These are phyloP conservation scores for Centaurea solstitialis DNA, from an alignment of 129 eudicot species.

Conservation along the genomic window DNA sequence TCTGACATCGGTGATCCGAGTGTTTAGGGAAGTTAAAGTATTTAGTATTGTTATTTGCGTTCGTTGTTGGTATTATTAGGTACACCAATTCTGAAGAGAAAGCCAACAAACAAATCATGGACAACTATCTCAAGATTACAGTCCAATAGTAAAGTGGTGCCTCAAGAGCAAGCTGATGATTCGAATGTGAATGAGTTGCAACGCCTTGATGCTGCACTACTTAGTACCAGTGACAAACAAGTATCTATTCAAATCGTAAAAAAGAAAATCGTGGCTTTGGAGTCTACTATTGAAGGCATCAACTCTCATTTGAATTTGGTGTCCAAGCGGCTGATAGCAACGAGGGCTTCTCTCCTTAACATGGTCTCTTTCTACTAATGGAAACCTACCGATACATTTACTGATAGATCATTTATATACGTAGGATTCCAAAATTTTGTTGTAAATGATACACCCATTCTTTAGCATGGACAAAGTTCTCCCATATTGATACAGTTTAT, in stretches of 20 bases:
- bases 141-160: slow-evolving; percentile 20
- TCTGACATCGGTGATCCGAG: slow-evolving; percentile 11
- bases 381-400: neutral
- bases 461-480: neutral
- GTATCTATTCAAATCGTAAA: neutral
- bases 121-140: slow-evolving; percentile 20
- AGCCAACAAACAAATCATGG: slow-evolving; percentile 1
- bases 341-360: slow-evolving; percentile 40
- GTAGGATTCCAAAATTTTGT: neutral
- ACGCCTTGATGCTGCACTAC: slow-evolving; percentile 19
- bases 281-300: slow-evolving; percentile 20
- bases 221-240: neutral
- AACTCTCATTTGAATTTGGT: slow-evolving; percentile 23
- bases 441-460: slow-evolving; percentile 14
- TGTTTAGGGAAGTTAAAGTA: slow-evolving; percentile 28
- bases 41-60: slow-evolving; percentile 21
- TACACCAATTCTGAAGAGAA: slow-evolving; percentile 11
- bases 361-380: slow-evolving; percentile 31
- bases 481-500: neutral
- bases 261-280: slow-evolving; percentile 24
- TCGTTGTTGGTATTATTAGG: slow-evolving; percentile 20
- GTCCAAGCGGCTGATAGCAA: slow-evolving; percentile 28
- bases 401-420: neutral
- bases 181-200: slow-evolving; percentile 29
- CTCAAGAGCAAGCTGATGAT: slow-evolving; percentile 13